These are phyloP conservation scores for Chrysoporthe austroafricana DNA, from an alignment of 2,329 filamentous ascomycete species.

Conservation along the genomic window DNA sequence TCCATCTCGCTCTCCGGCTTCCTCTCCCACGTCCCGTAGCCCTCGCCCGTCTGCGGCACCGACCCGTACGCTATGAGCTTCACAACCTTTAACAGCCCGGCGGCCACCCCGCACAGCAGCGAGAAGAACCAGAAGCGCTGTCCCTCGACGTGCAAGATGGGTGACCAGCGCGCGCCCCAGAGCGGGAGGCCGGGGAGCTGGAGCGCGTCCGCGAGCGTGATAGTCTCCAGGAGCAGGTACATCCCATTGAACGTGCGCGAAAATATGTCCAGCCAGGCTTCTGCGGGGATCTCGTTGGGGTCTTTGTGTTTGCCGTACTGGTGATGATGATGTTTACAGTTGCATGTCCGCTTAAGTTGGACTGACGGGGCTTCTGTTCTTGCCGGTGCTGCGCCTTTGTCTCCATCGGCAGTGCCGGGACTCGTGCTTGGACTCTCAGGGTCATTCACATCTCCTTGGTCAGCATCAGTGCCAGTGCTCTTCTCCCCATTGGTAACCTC, in stretches of 20 bases:
- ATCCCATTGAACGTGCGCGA: conserved; percentile 65
- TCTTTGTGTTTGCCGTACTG: conserved; percentile 21
- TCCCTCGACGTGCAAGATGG: conserved; percentile 58
- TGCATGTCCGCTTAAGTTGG: conserved; percentile 35
- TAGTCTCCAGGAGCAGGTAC: conserved; percentile 69
- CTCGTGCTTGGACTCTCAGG: not conserved
- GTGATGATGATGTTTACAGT: conserved; percentile 30
- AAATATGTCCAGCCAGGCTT: conserved; percentile 56
- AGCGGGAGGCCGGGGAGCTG: conserved; percentile 49
- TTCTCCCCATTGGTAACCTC: not conserved
- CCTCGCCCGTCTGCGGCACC: conserved; percentile 39
- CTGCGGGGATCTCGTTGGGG: conserved; percentile 34
- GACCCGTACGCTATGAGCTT: conserved; percentile 42
- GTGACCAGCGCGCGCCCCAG: conserved; percentile 55
- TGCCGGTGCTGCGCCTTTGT: not conserved
- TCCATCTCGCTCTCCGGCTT: conserved; percentile 30
- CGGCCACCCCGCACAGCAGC: conserved; percentile 54
- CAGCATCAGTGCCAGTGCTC: not conserved
- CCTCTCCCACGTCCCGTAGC: conserved; percentile 35
- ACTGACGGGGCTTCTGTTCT: conserved; percentile 1
- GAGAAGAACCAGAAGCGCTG: conserved; percentile 73
- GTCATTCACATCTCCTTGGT: not conserved
- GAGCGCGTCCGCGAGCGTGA: conserved; percentile 61
- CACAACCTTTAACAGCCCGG: conserved; percentile 47
- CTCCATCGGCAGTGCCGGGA: not conserved